phyloP scores from a whole-genome alignment of 2,329 filamentous ascomycete genomes.

The Botryotinia convoluta region DNA sequence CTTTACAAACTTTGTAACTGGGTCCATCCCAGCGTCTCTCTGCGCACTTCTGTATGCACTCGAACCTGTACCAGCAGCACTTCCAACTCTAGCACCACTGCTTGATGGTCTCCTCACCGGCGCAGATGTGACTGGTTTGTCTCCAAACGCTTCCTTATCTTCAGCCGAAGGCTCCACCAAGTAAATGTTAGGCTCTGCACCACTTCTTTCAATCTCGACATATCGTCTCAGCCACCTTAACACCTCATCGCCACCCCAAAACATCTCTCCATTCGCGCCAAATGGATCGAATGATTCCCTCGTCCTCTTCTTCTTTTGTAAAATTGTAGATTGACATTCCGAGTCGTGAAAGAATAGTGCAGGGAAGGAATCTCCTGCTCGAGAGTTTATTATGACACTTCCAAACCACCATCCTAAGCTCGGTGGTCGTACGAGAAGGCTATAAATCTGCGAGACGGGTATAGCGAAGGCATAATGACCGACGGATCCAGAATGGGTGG shows the following conservation, averaged over 20 bases:
- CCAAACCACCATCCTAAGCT: constrained; percentile 99
- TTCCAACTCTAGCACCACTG: constrained; percentile 37
- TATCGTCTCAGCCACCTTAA: constrained; percentile 86
- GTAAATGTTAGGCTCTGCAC: constrained; percentile 86
- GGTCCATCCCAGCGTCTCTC: constrained; percentile 79
- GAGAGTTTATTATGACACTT: constrained; percentile 87
- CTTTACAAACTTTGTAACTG: constrained; percentile 88
- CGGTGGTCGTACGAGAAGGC: constrained; percentile 82
- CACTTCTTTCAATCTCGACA: constrained; percentile 76
- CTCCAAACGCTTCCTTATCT: constrained; percentile 72
- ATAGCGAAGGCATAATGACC: constrained; percentile 90
- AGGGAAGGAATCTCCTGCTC: constrained; percentile 88
- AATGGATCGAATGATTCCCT: constrained; percentile 89
- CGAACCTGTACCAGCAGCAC: constrained; percentile 41
- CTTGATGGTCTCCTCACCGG: constrained; percentile 39
- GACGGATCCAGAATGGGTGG: constrained; percentile 65
- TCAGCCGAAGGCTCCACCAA: constrained; percentile 83
- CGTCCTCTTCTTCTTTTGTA: constrained; percentile 85
- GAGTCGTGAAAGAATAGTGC: constrained; percentile 97
- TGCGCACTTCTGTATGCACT: constrained; percentile 28
- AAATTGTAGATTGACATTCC: constrained; percentile 92
- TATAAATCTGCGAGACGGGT: constrained; percentile 87
- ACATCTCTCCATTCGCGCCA: constrained; percentile 78
- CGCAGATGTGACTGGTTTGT: constrained; percentile 46
- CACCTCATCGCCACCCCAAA: constrained; percentile 97